Conservation (phyloP, 2,329 filamentous ascomycete genomes). For the Westerdykella sp. region DNA sequence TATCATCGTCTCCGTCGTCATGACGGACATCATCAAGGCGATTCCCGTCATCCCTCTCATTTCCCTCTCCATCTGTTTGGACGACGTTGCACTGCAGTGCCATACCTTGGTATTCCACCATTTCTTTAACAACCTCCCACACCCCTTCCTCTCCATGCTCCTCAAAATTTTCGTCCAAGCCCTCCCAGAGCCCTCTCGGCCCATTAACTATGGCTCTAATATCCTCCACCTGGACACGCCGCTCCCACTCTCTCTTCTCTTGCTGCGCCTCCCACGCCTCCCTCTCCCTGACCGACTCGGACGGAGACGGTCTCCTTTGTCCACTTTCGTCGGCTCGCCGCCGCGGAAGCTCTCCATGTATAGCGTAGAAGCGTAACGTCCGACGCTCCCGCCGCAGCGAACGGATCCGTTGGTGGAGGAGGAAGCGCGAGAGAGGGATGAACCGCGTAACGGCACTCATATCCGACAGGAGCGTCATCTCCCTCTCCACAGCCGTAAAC, state of each 20-base stretch:
- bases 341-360: no score
- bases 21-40: not conserved
- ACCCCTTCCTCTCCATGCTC: conserved; percentile 1
- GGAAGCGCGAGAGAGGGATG: no score
- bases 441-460: no score
- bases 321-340: no score
- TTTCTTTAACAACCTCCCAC: conserved; percentile 3
- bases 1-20: not conserved
- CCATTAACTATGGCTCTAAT: not conserved
- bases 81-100: not conserved
- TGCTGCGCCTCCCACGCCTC: not conserved
- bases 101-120: conserved; percentile 1
- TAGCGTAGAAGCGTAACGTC: no score
- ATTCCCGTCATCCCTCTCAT: conserved; percentile 1
- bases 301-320: no score
- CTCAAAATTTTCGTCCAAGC: conserved; percentile 4
- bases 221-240: conserved; percentile 1
- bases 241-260: conserved; percentile 2
- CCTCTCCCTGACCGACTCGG: no score
- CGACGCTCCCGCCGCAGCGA: no score
- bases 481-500: not conserved
- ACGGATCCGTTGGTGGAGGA: no score
- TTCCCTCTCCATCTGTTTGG: not conserved
- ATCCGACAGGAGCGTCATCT: not conserved
- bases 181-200: conserved; percentile 1